A percentile compares a stretch with the other conserved stretches of the same genome.
Evolutionary conservation across 2,329 filamentous ascomycete species (phyloP).

Genomic region (Fusarium redolens): DNA sequence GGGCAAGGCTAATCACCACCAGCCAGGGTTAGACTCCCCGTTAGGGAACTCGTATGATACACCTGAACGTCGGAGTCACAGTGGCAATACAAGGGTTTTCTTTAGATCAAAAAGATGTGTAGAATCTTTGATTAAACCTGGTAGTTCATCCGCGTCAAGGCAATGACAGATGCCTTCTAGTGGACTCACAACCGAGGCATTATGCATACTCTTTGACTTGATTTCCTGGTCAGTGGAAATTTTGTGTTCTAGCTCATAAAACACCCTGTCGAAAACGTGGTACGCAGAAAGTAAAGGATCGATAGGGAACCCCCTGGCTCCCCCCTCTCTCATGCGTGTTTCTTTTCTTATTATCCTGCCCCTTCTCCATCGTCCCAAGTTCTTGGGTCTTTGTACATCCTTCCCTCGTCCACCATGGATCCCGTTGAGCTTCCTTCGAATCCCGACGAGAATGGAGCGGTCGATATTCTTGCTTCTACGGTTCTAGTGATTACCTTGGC

Average conservation of each 20-base stretch:
- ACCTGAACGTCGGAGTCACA: slow-evolving; percentile 8
- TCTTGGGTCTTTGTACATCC: slow-evolving; percentile 16
- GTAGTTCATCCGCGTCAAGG: neutral
- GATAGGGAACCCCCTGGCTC: neutral
- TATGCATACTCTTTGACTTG: neutral
- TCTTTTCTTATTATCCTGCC: slow-evolving; percentile 26
- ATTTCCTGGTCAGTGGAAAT: neutral
- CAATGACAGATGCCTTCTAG: neutral
- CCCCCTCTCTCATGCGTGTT: neutral
- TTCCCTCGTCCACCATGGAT: slow-evolving; percentile 30
- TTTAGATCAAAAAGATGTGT: neutral
- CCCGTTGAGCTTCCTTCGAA: slow-evolving; percentile 42
- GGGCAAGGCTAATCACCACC: neutral
- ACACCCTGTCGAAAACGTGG: slow-evolving; percentile 14
- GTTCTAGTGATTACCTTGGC: slow-evolving; percentile 53
- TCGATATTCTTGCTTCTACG: slow-evolving; percentile 55
- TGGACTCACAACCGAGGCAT: neutral
- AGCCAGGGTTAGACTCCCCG: neutral
- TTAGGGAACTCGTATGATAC: neutral
- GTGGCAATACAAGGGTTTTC: neutral
- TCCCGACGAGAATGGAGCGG: slow-evolving; percentile 51
- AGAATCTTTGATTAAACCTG: neutral
- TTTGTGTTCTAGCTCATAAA: slow-evolving; percentile 13
- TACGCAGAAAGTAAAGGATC: slow-evolving; percentile 1
- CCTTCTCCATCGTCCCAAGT: slow-evolving; percentile 7